Percentiles rank a stretch among this genome's conserved stretches.
Conservation (phyloP, 2,329 filamentous ascomycete genomes). For the Pseudogymnoascus sp. region DNA sequence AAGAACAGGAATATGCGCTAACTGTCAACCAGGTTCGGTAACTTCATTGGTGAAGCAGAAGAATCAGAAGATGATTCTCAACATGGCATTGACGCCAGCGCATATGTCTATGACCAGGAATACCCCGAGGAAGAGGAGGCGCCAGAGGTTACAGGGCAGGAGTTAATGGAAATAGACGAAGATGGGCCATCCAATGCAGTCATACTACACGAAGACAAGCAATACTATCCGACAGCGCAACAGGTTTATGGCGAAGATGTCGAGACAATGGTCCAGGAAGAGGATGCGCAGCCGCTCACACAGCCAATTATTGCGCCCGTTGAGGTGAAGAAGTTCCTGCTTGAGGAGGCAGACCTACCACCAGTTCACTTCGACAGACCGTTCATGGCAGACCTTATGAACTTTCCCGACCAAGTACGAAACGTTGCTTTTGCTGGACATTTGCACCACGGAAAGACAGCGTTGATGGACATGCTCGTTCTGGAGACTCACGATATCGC, state of each 20-base stretch:
- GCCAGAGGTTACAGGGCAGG: slow-evolving; percentile 60
- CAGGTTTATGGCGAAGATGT: slow-evolving; percentile 93
- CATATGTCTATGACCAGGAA: slow-evolving; percentile 77
- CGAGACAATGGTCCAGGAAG: slow-evolving; percentile 92
- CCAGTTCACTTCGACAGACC: slow-evolving; percentile 79
- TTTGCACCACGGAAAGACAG: slow-evolving; percentile 94
- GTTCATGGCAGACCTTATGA: slow-evolving; percentile 95
- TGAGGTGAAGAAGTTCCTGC: slow-evolving; percentile 90
- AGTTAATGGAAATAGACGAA: slow-evolving; percentile 91
- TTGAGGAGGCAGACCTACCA: slow-evolving; percentile 86
- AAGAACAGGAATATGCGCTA: slow-evolving; percentile 13
- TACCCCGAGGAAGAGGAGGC: slow-evolving; percentile 51
- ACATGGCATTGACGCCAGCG: slow-evolving; percentile 63
- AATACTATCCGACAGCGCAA: slow-evolving; percentile 97
- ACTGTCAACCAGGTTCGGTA: slow-evolving; percentile 66
- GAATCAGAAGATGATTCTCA: slow-evolving; percentile 83
- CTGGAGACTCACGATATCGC: slow-evolving; percentile 87
- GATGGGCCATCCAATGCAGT: slow-evolving; percentile 92
- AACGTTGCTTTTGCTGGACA: slow-evolving; percentile 91
- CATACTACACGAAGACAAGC: slow-evolving; percentile 97
- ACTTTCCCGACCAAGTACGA: slow-evolving; percentile 86
- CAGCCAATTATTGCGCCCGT: slow-evolving; percentile 92
- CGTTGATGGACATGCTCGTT: slow-evolving; percentile 97
- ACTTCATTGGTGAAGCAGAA: slow-evolving; percentile 92
- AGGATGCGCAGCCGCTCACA: slow-evolving; percentile 87